Base-by-base conservation (phyloP, 352 stramenopile genomes). In the Globisporangium yorkense region DNA sequence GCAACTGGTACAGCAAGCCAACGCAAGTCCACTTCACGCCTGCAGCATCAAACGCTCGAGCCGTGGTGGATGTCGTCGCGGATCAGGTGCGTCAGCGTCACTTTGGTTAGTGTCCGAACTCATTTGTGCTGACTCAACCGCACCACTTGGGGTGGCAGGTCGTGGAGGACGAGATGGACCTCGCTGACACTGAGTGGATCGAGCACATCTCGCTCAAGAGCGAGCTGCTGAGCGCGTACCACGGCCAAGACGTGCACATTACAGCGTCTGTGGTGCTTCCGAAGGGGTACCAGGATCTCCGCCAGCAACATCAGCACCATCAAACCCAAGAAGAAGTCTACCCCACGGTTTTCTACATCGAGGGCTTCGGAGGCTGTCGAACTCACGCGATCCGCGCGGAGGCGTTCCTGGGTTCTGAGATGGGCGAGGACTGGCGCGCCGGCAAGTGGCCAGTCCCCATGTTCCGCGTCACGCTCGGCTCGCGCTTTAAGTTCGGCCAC, bases 281-380 rank as follows among this genome's bases (percentile, higher is more conserved):
- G 16, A 82, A 83, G 50, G 65, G 74, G 31, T 91, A 84, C 59
- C 56, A 75, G 27, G n/a, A 52, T 1, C 40, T 61, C 2, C 31
- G 60, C 2, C 43, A 43, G 37, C 37, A 43, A 12, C 15, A 50
- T 24, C 16, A 57, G 61, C 16, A 41, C 13, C 24, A 47, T 12
- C 35, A n/a, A 13, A 43, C 13, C 12, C 37, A 43, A 43, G 37
- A 43, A 43, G 37, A 43, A 43, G 47, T 51, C 33, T 87, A 77
- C 53, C 78, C 81, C 2, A 83, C 75, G 3, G 75, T 91, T 12
- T 91, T 87, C 73, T 89, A 88, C 60, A 81, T 91, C 49, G 81
- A 91, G 70, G 81, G 81, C 6, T 91, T 89, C 56, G 86, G 74
- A 15, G 81, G 81, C 20, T 86, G 78, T 0, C 78, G 88, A 57